These are phyloP conservation scores for Allium fistulosum DNA, from an alignment of 106 monocot species.

Conservation along the genomic window DNA sequence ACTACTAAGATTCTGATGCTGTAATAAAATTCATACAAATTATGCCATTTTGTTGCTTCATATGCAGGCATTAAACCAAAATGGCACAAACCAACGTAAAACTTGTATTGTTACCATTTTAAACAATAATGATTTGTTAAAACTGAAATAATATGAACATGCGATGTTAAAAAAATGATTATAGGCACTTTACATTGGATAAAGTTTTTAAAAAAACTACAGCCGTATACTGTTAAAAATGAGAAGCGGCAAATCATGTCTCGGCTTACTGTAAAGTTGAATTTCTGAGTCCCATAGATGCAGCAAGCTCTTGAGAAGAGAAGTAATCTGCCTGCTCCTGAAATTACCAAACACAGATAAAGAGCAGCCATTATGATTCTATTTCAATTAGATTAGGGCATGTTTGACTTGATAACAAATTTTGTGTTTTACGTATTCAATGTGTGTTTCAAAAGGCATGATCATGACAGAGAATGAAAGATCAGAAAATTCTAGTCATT, in stretches of 20 bases:
- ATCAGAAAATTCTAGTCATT: too few species aligned
- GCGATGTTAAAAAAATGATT: slow-evolving; percentile 3
- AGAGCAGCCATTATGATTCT: not conserved
- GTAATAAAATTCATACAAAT: too few species aligned
- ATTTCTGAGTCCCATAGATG: slow-evolving; percentile 48
- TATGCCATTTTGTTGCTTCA: too few species aligned
- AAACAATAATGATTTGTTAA: not conserved
- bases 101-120: too few species aligned
- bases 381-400: too few species aligned
- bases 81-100: too few species aligned
- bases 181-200: not conserved
- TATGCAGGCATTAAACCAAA: too few species aligned
- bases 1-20: too few species aligned
- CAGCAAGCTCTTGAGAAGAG: slow-evolving; percentile 49
- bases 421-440: too few species aligned
- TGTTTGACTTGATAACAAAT: too few species aligned
- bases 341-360: slow-evolving; percentile 1
- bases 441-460: too few species aligned
- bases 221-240: not conserved
- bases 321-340: slow-evolving; percentile 65
- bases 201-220: not conserved
- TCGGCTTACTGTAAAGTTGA: slow-evolving; percentile 35
- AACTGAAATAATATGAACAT: not conserved
- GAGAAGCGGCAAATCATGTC: not conserved
- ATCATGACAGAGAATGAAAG: too few species aligned